Conservation (phyloP, 495 filamentous ascomycete species). For the Hypoxylon crocopeplum region DNA sequence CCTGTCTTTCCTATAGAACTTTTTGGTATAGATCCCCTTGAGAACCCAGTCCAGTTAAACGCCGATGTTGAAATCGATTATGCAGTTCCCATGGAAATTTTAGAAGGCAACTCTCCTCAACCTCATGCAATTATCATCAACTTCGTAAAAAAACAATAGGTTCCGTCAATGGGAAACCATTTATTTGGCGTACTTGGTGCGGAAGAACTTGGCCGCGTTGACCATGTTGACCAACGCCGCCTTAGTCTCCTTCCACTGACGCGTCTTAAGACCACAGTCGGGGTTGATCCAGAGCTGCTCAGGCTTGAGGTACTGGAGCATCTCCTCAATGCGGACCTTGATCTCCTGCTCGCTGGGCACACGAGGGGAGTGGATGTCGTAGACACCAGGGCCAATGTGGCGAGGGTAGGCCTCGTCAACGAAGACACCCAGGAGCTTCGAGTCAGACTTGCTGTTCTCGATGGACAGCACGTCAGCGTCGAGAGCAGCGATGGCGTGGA, state of each 20-base stretch:
- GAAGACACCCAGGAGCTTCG: conserved; percentile 98
- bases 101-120: conserved; percentile 31
- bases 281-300: conserved; percentile 99
- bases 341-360: conserved; percentile 94
- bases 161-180: conserved; percentile 20
- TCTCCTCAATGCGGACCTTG: conserved; percentile 94
- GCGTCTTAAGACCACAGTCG: conserved; percentile 98
- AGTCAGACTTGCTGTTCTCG: conserved; percentile 99
- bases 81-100: conserved; percentile 36
- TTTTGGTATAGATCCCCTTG: conserved; percentile 42
- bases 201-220: conserved; percentile 94
- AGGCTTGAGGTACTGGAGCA: conserved; percentile 91
- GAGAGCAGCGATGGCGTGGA: conserved; percentile 97
- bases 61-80: conserved; percentile 60
- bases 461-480: conserved; percentile 98
- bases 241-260: conserved; percentile 96
- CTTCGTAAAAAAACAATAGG: conserved; percentile 30
- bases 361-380: conserved; percentile 99
- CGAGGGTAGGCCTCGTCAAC: conserved; percentile 94
- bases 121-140: conserved; percentile 40
- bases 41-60: conserved; percentile 50
- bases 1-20: conserved; percentile 41
- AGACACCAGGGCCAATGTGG: conserved; percentile 98
- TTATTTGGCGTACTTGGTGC: conserved; percentile 76
- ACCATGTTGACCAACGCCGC: conserved; percentile 91